Evolutionary conservation across 176 grass and related monocot genomes (phyloP).

Genomic region (Ananas comosus): DNA sequence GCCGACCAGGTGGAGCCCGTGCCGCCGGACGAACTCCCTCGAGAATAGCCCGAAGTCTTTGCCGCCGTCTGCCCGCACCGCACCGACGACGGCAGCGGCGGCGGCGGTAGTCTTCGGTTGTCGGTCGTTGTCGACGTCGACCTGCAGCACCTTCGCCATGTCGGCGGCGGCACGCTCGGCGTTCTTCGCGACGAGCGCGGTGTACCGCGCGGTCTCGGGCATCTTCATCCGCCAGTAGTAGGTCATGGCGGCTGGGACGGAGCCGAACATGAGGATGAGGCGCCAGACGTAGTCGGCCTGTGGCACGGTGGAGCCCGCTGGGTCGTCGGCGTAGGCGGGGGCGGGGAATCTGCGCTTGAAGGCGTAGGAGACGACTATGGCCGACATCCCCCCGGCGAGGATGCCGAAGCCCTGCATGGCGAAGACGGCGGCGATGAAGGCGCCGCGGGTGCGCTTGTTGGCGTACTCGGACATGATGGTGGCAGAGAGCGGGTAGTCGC

Average conservation of each 20-base stretch:
- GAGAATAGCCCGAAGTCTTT: constrained; percentile 26
- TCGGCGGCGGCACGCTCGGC: constrained; percentile 36
- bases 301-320: constrained; percentile 19
- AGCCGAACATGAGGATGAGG: constrained; percentile 47
- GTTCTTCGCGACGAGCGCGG: constrained; percentile 37
- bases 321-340: constrained; percentile 22
- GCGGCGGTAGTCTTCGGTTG: not conserved
- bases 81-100: not conserved
- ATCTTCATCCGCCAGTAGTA: constrained; percentile 56
- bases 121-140: constrained; percentile 6
- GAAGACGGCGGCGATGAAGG: constrained; percentile 43
- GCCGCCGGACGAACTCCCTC: constrained; percentile 12
- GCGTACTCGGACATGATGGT: constrained; percentile 25
- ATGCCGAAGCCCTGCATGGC: constrained; percentile 69
- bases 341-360: constrained; percentile 25
- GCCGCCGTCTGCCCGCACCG: not conserved
- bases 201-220: constrained; percentile 54
- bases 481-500: constrained; percentile 19
- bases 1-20: constrained; percentile 30
- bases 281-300: constrained; percentile 42
- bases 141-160: constrained; percentile 37
- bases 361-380: constrained; percentile 19
- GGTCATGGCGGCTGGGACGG: constrained; percentile 32
- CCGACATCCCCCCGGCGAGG: constrained; percentile 27
- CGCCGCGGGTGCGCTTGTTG: constrained; percentile 20